Conservation (phyloP, 2,329 filamentous ascomycete species). For the Shiraia sp. region DNA sequence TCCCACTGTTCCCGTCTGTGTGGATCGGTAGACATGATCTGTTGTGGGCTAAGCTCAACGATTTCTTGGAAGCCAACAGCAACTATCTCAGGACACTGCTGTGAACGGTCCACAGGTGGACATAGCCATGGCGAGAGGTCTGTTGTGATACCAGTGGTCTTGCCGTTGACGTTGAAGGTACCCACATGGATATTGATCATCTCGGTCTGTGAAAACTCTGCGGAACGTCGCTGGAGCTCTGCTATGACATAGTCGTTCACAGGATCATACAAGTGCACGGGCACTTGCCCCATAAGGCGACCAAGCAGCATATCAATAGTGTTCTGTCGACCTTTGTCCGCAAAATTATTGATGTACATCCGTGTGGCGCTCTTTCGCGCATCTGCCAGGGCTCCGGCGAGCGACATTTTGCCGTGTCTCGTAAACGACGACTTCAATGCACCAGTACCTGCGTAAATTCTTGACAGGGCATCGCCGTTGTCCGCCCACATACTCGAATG, state of each 20-base stretch:
- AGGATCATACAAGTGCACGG: conserved; percentile 88
- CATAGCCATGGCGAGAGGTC: conserved; percentile 88
- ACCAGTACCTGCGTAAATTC: conserved; percentile 95
- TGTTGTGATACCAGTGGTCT: conserved; percentile 73
- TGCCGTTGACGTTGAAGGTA: conserved; percentile 94
- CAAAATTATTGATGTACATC: conserved; percentile 96
- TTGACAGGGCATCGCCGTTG: conserved; percentile 90
- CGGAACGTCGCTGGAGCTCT: conserved; percentile 69
- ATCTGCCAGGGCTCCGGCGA: conserved; percentile 92
- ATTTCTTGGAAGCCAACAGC: conserved; percentile 97
- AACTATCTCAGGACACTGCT: conserved; percentile 77
- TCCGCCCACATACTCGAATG: conserved; percentile 97
- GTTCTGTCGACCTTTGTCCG: conserved; percentile 88
- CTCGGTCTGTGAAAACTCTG: conserved; percentile 76
- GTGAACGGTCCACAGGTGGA: conserved; percentile 61
- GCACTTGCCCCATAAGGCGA: conserved; percentile 77
- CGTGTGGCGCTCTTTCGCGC: conserved; percentile 91
- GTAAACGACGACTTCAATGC: conserved; percentile 96
- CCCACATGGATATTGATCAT: conserved; percentile 81
- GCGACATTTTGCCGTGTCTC: conserved; percentile 89
- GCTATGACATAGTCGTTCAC: conserved; percentile 86
- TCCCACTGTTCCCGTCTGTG: conserved; percentile 86
- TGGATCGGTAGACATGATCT: conserved; percentile 98
- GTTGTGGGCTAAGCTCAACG: conserved; percentile 94
- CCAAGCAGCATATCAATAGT: conserved; percentile 94